These are phyloP conservation scores for Citrullus colocynthis DNA, from an alignment of 306 rosid genomes.

Conservation along the genomic window DNA sequence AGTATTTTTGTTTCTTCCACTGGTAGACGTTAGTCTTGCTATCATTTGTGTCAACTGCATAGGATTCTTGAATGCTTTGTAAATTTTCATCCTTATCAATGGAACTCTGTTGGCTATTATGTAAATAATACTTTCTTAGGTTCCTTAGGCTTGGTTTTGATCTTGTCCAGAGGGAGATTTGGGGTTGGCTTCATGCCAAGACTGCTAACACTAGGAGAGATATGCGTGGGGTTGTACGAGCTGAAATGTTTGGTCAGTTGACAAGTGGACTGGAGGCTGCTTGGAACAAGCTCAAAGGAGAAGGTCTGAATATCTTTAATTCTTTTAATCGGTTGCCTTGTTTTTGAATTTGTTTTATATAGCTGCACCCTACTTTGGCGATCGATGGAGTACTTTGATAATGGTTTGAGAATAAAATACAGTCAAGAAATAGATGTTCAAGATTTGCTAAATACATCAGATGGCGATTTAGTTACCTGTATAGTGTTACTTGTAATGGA, in stretches of 20 bases:
- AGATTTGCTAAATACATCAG: background rate
- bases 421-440: background rate
- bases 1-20: background rate
- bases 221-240: slow-evolving; percentile 50
- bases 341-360: background rate
- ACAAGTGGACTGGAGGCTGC: slow-evolving; percentile 88
- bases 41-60: background rate
- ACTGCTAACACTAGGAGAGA: slow-evolving; percentile 24
- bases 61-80: background rate
- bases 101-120: background rate
- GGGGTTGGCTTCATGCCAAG: slow-evolving; percentile 78
- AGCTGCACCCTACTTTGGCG: background rate
- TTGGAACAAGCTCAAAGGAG: slow-evolving; percentile 96
- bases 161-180: slow-evolving; percentile 51
- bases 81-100: no score
- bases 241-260: slow-evolving; percentile 95
- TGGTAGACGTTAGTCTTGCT: background rate
- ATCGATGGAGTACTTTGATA: background rate
- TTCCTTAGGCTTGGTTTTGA: background rate
- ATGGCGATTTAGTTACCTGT: background rate
- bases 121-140: background rate
- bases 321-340: background rate
- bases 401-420: background rate
- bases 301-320: slow-evolving; percentile 33
- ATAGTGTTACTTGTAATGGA: background rate